Base-by-base conservation (phyloP, 208 protist genomes). In the Novymonas esmeraldas region DNA sequence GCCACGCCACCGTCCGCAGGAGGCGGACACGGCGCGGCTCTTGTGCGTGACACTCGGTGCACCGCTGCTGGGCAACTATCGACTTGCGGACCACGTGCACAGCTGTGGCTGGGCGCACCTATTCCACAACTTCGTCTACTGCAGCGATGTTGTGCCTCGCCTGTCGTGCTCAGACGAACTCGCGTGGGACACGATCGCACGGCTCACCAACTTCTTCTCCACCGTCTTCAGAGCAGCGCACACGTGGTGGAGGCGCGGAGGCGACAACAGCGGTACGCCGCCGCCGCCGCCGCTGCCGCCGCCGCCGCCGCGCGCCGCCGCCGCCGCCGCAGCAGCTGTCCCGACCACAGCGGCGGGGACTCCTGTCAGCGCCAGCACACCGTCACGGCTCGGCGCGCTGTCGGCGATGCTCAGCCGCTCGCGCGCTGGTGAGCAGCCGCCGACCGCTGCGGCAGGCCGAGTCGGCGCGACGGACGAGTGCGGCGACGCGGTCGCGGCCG, bases 61-160 rank as follows among this genome's bases (percentile, higher is more conserved):
- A 0, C 89, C 89, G 51, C 51, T 95, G 28, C 70, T 90, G 18
- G 89, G 86, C 14, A 89, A 92, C 70, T 83, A 85, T 49, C 68
- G 85, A 58, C 64, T 95, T 33, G 79, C 76, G 0, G 64, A 84
- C 41, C 79, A 62, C 49, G 82, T 95, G 22, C 57, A 76, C 56
- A 52, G 39, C 39, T 79, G 79, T 59, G 84, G 84, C 28, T 91
- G 81, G 86, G 31, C 48, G 18, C 45, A 55, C 20, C 73, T 72
- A 56, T 95, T 95, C 76, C 89, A 95, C 45, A 73, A 87, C 60
- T 54, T 95, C 41, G 79, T 93, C 33, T 84, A 95, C 66, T 69
- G 74, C 61, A 83, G 70, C 26, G 89, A 95, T 52, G 52, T 87
- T 31, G 82, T 95, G 45, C 89, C 89, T 26, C 89, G 83, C 3